Conservation (phyloP, 164 flowering plant species). For the Saururus chinensis region DNA sequence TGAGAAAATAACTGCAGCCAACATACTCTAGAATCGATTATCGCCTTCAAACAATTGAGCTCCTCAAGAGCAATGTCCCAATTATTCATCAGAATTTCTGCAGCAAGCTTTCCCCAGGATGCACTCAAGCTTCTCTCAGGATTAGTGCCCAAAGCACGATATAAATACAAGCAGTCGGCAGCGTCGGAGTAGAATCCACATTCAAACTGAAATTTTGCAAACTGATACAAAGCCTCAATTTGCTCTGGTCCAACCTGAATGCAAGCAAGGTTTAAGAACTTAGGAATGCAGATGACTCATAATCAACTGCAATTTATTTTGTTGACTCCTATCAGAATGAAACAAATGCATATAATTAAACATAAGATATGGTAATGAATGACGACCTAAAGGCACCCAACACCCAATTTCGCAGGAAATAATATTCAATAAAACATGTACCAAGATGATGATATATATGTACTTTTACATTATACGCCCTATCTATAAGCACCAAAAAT, state of each 20-base stretch:
- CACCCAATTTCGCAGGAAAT: too few relatives aligned
- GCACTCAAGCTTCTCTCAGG: conserved; percentile 87
- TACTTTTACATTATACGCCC: too few relatives aligned
- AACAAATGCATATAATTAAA: too few relatives aligned
- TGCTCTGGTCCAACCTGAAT: conserved; percentile 86
- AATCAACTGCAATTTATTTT: too few relatives aligned
- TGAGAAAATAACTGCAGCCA: not conserved
- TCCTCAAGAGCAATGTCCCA: conserved; percentile 97
- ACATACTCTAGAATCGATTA: conserved; percentile 81
- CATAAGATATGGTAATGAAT: too few relatives aligned
- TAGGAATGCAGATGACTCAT: not conserved
- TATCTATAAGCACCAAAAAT: too few relatives aligned
- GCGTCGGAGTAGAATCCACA: conserved; percentile 99
- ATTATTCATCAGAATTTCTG: conserved; percentile 93
- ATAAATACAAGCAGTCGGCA: conserved; percentile 90
- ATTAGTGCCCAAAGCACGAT: conserved; percentile 70
- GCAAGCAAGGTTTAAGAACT: not conserved
- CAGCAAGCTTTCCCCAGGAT: conserved; percentile 95
- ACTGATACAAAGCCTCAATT: conserved; percentile 93
- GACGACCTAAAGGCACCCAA: too few relatives aligned
- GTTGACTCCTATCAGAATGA: too few relatives aligned
- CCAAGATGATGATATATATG: too few relatives aligned
- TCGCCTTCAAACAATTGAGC: conserved; percentile 78
- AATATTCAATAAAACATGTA: too few relatives aligned
- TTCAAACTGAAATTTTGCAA: conserved; percentile 94